Evolutionary conservation across 106 monocot genomes (phyloP), one percentile per base, ranked within the genome.

Genomic region (Vanilla planifolia): DNA sequence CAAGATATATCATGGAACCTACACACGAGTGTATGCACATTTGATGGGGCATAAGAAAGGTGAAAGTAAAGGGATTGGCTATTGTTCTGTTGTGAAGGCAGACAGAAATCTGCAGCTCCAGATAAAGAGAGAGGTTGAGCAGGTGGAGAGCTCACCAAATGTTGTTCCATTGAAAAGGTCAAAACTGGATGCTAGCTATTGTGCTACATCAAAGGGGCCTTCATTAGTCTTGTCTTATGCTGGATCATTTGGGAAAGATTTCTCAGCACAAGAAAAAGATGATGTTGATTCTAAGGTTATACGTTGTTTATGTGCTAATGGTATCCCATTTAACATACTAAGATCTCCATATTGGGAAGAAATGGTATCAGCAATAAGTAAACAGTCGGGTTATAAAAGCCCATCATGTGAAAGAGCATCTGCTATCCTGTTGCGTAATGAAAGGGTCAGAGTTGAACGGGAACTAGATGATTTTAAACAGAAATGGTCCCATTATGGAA

Each of bases 11-110:
- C 73, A 67, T 70, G 79, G 79, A 3, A 79, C 74, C 20, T 79
- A 79, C 22, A 79, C 79, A 39, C 69, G 79, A 23, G 79, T 79
- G 40, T 79, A 74, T 62, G 79, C 79, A 28, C 79, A 79, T 70
- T 65, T 79, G 33, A 79, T 79, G 79, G 79, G 79, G 29, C 79
- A 79, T 39, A 79, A 70, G 41, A 79, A 79, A 66, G 79, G 79
- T 27, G 70, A 79, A 55, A 74, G 74, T 48, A 79, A 79, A 74
- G 79, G 79, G 41, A 79, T 79, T 48, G 79, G 79, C 16, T 79
- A 79, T 43, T 79, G 79, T 50, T 70, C 79, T 20, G 66, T 46
- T 50, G 79, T 79, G 14, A 79, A 79, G 61, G 70, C 70, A 5
- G 74, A 79, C 62, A 70, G 61, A 66, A 66, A 70, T 37, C 39